Evolutionary conservation across 352 stramenopile species (phyloP).

Genomic region (Phytopythium oedochilum): DNA sequence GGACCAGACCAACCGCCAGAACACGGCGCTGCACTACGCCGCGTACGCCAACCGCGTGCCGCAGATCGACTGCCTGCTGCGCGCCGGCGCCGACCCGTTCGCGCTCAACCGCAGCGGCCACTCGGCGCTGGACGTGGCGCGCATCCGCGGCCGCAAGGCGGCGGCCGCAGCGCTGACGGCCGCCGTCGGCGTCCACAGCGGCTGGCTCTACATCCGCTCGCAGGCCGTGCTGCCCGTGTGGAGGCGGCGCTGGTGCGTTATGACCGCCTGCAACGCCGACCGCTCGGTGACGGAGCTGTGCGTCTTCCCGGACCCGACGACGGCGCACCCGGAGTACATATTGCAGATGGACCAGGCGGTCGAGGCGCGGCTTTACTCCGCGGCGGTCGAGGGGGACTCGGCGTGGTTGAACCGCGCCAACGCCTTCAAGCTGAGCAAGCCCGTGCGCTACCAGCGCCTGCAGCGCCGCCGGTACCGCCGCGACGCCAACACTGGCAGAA

Average conservation of each 20-base stretch:
- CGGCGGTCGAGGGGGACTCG: conserved; percentile 11
- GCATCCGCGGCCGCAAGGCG: conserved; percentile 37
- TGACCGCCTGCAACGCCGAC: conserved; percentile 43
- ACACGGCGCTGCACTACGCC: conserved; percentile 69
- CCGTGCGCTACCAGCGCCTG: conserved; percentile 31
- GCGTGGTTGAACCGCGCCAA: conserved; percentile 31
- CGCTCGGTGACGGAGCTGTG: conserved; percentile 42
- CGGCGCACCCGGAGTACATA: conserved; percentile 34
- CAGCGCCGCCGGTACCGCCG: conserved; percentile 19
- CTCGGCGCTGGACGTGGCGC: conserved; percentile 53
- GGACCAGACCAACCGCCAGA: conserved; percentile 31
- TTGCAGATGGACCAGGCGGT: conserved; percentile 32
- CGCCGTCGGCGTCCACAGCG: conserved; percentile 40
- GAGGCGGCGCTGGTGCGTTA: conserved; percentile 59
- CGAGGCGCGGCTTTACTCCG: conserved; percentile 17
- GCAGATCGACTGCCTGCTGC: conserved; percentile 51
- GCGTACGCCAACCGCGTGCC: conserved; percentile 44
- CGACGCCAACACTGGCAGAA: conserved; percentile 27
- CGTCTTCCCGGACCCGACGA: conserved; percentile 34
- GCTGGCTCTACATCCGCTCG: conserved; percentile 46
- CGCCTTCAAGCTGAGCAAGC: conserved; percentile 35
- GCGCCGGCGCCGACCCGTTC: conserved; percentile 36
- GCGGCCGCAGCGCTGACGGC: conserved; percentile 40
- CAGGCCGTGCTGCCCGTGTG: conserved; percentile 39
- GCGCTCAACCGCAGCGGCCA: conserved; percentile 53